phyloP scores from a whole-genome alignment of 306 rosid species.

The Echinosophora koreensis region DNA sequence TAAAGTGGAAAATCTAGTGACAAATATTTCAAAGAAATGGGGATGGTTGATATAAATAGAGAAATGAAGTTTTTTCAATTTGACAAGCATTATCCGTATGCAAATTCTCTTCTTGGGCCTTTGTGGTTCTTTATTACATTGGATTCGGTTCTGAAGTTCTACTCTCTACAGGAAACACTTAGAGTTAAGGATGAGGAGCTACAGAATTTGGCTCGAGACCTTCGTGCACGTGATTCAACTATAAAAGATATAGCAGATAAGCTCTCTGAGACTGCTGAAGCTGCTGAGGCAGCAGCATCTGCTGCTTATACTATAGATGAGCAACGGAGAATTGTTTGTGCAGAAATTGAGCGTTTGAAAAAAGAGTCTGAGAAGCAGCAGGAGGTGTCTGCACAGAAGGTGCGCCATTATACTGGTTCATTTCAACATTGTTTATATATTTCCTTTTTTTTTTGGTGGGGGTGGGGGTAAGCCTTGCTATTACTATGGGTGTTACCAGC shows the following conservation, averaged over 20 bases:
- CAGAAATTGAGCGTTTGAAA: constrained; percentile 77
- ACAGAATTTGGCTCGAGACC: constrained; percentile 88
- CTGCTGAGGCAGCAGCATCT: constrained; percentile 99
- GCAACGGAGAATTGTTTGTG: constrained; percentile 80
- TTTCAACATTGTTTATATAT: no score
- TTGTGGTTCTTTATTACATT: constrained; percentile 39
- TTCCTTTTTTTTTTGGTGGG: no score
- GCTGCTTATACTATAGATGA: constrained; percentile 95
- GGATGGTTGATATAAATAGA: constrained; percentile 1
- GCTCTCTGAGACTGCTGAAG: constrained; percentile 96
- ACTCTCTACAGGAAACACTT: constrained; percentile 78
- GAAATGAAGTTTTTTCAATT: constrained; percentile 12
- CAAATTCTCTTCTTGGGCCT: constrained; percentile 25
- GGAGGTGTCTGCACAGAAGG: constrained; percentile 71
- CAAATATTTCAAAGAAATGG: background rate
- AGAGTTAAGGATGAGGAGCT: constrained; percentile 97
- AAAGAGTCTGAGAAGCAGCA: constrained; percentile 69
- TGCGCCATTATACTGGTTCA: constrained; percentile 42
- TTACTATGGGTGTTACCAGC: constrained; percentile 22
- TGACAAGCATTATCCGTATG: constrained; percentile 12
- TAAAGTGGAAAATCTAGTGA: background rate
- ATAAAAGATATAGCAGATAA: constrained; percentile 93
- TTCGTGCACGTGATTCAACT: constrained; percentile 94
- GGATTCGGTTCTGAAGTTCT: constrained; percentile 38
- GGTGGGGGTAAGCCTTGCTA: no score